Base-by-base conservation (phyloP, 768 basidiomycete species). In the Boletus rex-veris region DNA sequence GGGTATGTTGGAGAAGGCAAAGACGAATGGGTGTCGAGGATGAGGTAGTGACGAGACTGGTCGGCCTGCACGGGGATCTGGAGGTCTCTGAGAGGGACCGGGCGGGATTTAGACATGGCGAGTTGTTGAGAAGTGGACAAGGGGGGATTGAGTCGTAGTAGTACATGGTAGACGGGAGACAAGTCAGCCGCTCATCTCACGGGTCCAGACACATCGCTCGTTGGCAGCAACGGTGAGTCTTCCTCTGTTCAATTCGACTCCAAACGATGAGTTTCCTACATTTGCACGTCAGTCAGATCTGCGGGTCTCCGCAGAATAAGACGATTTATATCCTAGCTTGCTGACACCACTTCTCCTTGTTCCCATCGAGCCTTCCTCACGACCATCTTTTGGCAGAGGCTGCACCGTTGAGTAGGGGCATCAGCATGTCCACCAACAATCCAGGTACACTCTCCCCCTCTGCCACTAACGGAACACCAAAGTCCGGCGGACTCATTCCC, bases 261-360 rank as follows among this genome's bases (percentile, higher is more conserved):
- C 18, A 58, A 47, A 69, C 63, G 80, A 82, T 74, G 80, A 82
- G 55, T 64, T 67, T 70, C 63, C 59, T 63, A 73, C 67, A 74
- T 82, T 82, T 82, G 81, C 81, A 83, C 80, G 81, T 82, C 81
- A 83, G 81, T 81, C 80, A 48, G 77, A 81, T 65, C 64, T 58
- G 57, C 55, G 49, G 48, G 24, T 24, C 24, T 58, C 59, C 63
- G 59, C 44, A 33, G 37, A 62, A 63, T 37, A 73, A 58, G 80
- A 78, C 71, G 78, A 63, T 48, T 73, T 61, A 60, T 59, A 62
- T 71, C 71, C 76, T 35, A 14, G 33, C 10, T 71, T 45, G 57
- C 81, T 82, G 80, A 81, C 57, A 38, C 28, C 7, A 8, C 2
- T 28, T 28, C 28, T 28, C 28, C 28, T 28, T 7, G 28, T 28